Evolutionary conservation across 352 stramenopile genomes (phyloP).

Genomic region (Globisporangium echinulatum): DNA sequence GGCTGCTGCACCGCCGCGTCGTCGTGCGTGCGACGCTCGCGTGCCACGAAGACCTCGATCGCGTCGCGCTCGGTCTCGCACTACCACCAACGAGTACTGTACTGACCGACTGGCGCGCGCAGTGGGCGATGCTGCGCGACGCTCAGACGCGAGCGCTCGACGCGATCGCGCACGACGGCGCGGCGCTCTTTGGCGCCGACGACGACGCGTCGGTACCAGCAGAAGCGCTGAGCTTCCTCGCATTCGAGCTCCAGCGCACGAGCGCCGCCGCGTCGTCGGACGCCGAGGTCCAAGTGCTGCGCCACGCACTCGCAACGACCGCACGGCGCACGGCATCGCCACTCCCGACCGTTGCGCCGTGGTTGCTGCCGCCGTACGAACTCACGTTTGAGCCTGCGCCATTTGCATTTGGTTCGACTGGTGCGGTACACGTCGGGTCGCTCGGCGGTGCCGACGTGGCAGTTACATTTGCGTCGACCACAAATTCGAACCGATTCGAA

Average conservation of each 20-base stretch:
- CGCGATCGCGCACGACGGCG: neutral
- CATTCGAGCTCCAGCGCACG: constrained; percentile 2
- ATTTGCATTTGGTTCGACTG: neutral
- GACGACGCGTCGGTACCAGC: neutral
- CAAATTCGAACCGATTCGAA: too few species aligned
- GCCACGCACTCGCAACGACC: neutral
- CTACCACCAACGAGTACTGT: neutral
- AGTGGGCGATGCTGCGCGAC: neutral
- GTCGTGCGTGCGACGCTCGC: neutral
- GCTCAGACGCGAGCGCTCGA: neutral
- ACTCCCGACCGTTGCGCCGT: neutral
- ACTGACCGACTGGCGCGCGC: neutral
- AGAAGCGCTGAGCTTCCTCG: constrained; percentile 3
- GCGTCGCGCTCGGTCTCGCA: neutral
- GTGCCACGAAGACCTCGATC: constrained; percentile 3
- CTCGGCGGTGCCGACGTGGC: neutral
- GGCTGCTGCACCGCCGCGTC: neutral
- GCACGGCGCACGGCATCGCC: neutral
- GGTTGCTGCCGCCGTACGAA: constrained; percentile 8
- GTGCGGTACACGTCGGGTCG: neutral
- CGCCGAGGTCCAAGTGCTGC: constrained; percentile 4
- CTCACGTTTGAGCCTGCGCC: neutral
- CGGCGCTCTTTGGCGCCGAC: neutral
- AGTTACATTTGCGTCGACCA: neutral
- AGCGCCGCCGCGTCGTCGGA: neutral